Base-by-base conservation (phyloP, 2,329 filamentous ascomycete species). In the Ophiostoma sp. region DNA sequence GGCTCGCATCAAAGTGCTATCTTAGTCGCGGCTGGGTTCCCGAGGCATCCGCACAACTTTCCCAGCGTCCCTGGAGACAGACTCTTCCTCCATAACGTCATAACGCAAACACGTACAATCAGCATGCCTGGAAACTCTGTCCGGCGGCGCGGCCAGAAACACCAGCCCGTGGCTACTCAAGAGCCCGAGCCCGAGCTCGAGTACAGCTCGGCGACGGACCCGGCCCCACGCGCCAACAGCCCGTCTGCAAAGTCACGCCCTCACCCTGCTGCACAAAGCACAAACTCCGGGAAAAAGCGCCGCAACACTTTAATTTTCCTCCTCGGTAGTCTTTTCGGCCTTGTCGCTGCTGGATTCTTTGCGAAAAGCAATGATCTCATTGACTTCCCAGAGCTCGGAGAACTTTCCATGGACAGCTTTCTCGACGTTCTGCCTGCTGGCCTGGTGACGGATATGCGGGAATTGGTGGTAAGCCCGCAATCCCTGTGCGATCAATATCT, bases 281-380 rank as follows among this genome's bases (percentile, higher is more conserved):
- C 69, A 12, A 47, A 4, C 16, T 44, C 55, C 11, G 69, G 71
- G 4, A 85, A 85, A 71, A 96, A 94, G 79, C 86, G 91, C 73
- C 87, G 89, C 71, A 91, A 87, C 77, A 88, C 89, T 2, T 87
- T 96, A 75, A 90, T 97, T 41, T 98, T 99, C 78, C 81, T 89
- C 9, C 82, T 99, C 27, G 95, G 95, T 44, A 92, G 93, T 55
- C 75, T 99, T n/a, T 94, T 95, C 74, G 95, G 95, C 12, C 85
- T 99, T 68, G 80, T 96, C n/a, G 84, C 89, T 2, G 95, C 95
- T 1, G 89, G 93, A 42, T 93, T 97, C 78, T 95, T 99, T 74
- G 94, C 93, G 42, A 89, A 90, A 72, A 91, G 85, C 77, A 95
- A 93, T 78, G 93, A 97, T 75, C 84, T 98, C 71, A 93, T 97